phyloP scores from a whole-genome alignment of 257 asterid species.

The Mentha longifolia region DNA sequence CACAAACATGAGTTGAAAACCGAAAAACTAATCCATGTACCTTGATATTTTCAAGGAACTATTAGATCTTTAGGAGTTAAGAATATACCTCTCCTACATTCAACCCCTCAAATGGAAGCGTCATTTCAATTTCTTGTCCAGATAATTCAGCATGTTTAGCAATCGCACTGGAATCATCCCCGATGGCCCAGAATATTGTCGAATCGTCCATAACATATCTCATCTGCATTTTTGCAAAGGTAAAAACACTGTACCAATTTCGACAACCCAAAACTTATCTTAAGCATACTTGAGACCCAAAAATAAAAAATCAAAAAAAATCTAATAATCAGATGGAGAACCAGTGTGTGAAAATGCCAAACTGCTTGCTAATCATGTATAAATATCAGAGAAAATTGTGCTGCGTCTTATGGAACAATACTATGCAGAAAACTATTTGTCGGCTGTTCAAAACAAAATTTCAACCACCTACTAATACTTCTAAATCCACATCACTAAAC shows the following conservation, averaged over 20 bases:
- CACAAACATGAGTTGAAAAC: background rate
- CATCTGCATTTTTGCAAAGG: conserved; percentile 53
- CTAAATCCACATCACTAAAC: conserved; percentile 4
- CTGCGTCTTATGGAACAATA: background rate
- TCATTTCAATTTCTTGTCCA: conserved; percentile 87
- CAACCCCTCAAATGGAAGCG: conserved; percentile 86
- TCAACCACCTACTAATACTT: too few species aligned
- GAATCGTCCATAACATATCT: conserved; percentile 87
- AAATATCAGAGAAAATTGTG: background rate
- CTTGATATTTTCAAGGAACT: background rate
- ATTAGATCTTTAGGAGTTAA: background rate
- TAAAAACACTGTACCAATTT: background rate
- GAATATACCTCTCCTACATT: conserved; percentile 82
- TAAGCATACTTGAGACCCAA: background rate
- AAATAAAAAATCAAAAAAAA: background rate
- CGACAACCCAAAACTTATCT: background rate
- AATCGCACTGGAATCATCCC: conserved; percentile 59
- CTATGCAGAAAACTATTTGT: background rate
- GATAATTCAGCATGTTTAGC: conserved; percentile 73
- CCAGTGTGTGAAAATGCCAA: background rate
- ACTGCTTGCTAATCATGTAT: background rate
- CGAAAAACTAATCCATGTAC: background rate
- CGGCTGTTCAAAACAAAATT: background rate
- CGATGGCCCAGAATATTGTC: conserved; percentile 93
- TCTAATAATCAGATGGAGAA: background rate